Evolutionary conservation across 2,329 filamentous ascomycete species (phyloP), one percentile per base, ranked within the genome.

Genomic region (Xylogone sp.): DNA sequence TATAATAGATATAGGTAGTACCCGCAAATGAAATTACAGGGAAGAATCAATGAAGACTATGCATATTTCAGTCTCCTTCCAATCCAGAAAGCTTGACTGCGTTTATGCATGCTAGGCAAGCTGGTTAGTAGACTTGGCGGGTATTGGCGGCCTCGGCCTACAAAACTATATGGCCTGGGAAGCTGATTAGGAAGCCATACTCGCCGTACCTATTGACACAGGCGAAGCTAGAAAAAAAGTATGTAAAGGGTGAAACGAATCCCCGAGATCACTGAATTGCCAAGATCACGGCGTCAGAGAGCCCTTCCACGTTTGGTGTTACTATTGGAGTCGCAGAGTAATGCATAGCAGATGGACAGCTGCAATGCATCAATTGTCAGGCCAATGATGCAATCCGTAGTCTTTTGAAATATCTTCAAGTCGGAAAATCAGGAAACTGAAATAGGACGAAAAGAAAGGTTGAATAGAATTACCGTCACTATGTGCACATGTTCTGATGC

Each of bases 191-290:
- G n/a, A n/a, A n/a, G n/a, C n/a, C n/a, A n/a, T n/a, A n/a, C n/a
- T n/a, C n/a, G n/a, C n/a, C n/a, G n/a, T n/a, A n/a, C n/a, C n/a
- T n/a, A n/a, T n/a, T n/a, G n/a, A n/a, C n/a, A n/a, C n/a, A n/a
- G n/a, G n/a, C n/a, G n/a, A 27, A 27, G 24, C 5, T 27, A 43
- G 20, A 20, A 34, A 44, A 20, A 48, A 21, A 39, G 39, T 54
- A 76, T 83, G 81, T 84, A 62, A 74, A 75, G 79, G 76, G 79
- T 77, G 75, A 82, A 84, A 84, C 80, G 81, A 84, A 78, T 75
- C 71, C 73, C 77, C 77, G 69, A 67, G 71, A 75, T 75, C 75
- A 82, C 63, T 52, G 60, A 61, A 55, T 53, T 55, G 57, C 54
- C 57, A 58, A 55, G 64, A 64, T 67, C 68, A 60, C 52, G 76